A percentile compares a stretch with the other conserved stretches of the same genome.
Conservation (phyloP, 2,329 filamentous ascomycete genomes). For the Xylaria sp. region DNA sequence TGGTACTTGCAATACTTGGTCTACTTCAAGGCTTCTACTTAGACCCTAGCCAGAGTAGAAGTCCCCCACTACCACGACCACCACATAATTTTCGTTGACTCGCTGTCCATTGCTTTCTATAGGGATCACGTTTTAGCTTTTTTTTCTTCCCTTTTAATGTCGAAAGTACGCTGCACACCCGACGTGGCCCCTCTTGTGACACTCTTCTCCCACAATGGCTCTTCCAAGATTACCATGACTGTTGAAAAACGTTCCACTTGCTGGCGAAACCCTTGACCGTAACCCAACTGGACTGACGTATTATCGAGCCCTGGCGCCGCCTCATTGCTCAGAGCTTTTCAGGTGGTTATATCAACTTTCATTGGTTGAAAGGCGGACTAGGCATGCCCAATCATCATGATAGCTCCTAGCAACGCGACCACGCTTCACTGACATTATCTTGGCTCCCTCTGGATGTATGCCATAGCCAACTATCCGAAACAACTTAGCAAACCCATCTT, state of each 20-base stretch:
- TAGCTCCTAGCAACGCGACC: constrained; percentile 54
- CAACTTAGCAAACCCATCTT: constrained; percentile 42
- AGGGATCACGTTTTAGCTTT: constrained; percentile 45
- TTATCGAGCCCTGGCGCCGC: constrained; percentile 47
- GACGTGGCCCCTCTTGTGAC: constrained; percentile 51
- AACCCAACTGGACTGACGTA: constrained; percentile 55
- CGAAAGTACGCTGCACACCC: constrained; percentile 50
- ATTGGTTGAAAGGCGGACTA: constrained; percentile 55
- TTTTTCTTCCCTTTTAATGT: constrained; percentile 45
- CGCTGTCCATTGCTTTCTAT: constrained; percentile 45
- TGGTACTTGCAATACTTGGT: constrained; percentile 43
- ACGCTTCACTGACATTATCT: constrained; percentile 54
- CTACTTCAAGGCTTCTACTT: constrained; percentile 42
- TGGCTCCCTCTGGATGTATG: constrained; percentile 43
- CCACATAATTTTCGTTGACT: constrained; percentile 42
- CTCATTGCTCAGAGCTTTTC: constrained; percentile 47
- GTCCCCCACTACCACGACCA: constrained; percentile 46
- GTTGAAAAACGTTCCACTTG: constrained; percentile 51
- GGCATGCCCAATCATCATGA: constrained; percentile 58
- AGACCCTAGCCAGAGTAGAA: constrained; percentile 40
- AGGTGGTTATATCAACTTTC: constrained; percentile 48
- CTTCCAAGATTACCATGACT: constrained; percentile 53
- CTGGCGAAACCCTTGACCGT: constrained; percentile 51
- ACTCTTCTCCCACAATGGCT: constrained; percentile 48
- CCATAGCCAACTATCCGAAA: constrained; percentile 42